Conservation (phyloP, 2,329 filamentous ascomycete genomes). For the Penicillium sp. region DNA sequence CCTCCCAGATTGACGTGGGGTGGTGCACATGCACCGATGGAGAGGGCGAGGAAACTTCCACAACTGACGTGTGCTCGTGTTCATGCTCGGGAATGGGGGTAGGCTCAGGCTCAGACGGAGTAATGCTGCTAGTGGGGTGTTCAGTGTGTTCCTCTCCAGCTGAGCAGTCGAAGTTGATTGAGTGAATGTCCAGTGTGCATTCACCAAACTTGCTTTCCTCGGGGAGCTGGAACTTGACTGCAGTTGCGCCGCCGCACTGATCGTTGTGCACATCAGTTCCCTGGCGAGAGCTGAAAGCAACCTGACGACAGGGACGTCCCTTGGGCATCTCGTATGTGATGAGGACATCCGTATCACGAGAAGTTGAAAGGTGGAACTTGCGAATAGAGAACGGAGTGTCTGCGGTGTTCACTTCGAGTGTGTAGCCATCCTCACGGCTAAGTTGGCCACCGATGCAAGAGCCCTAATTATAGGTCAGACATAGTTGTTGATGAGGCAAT, state of each 20-base stretch:
- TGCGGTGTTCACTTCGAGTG: slow-evolving; percentile 13
- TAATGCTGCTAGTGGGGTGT: not conserved
- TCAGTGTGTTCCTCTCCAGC: slow-evolving; percentile 14
- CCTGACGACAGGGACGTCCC: slow-evolving; percentile 77
- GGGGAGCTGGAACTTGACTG: slow-evolving; percentile 68
- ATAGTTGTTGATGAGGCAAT: not conserved
- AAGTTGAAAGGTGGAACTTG: slow-evolving; percentile 69
- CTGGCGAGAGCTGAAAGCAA: slow-evolving; percentile 62
- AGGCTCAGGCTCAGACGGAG: not conserved
- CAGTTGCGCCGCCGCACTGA: slow-evolving; percentile 86
- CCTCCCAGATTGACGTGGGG: not conserved
- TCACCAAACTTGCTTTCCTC: slow-evolving; percentile 55
- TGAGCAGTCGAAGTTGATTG: slow-evolving; percentile 22
- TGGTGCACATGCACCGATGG: not conserved
- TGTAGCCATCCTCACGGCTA: slow-evolving; percentile 52
- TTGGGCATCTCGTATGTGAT: slow-evolving; percentile 85
- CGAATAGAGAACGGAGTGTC: slow-evolving; percentile 67
- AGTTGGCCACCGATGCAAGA: slow-evolving; percentile 64
- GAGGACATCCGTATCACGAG: slow-evolving; percentile 75
- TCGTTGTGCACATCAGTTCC: slow-evolving; percentile 74
- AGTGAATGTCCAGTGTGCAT: slow-evolving; percentile 64
- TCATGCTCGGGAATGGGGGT: not conserved
- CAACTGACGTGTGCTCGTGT: not conserved
- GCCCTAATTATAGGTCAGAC: slow-evolving; percentile 37
- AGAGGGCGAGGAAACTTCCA: not conserved